A percentile compares a stretch with the other conserved stretches of the same genome.
Evolutionary conservation across 768 basidiomycete genomes (phyloP).

Genomic region (Epithele typhae): DNA sequence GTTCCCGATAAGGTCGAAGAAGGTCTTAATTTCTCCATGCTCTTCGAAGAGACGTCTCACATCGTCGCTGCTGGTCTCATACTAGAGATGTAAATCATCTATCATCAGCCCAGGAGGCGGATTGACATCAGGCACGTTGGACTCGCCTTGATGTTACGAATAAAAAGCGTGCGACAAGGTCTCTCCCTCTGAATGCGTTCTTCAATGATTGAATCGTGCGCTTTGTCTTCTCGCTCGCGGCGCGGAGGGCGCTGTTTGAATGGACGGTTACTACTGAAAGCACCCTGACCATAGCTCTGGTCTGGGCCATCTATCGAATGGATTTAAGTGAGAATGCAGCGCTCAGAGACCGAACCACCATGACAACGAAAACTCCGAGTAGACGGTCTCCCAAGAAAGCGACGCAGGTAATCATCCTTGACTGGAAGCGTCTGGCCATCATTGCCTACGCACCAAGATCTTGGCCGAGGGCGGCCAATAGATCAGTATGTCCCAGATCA

Average conservation of each 20-base stretch:
- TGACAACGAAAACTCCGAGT: too few species aligned
- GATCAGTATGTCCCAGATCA: too few species aligned
- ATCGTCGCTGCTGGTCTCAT: constrained; percentile 84
- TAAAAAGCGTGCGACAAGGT: constrained; percentile 93
- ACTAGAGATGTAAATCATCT: too few species aligned
- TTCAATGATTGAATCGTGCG: constrained; percentile 89
- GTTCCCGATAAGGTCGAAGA: constrained; percentile 91
- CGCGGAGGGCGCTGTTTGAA: constrained; percentile 46
- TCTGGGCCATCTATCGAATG: constrained; percentile 61
- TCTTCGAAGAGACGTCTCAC: constrained; percentile 85
- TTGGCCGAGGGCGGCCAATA: too few species aligned
- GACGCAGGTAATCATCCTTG: too few species aligned
- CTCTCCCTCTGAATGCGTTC: constrained; percentile 91
- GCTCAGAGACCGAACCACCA: too few species aligned
- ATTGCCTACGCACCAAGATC: too few species aligned
- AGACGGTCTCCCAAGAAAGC: too few species aligned
- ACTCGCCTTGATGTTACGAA: constrained; percentile 97
- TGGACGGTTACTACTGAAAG: constrained; percentile 33
- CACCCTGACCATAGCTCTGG: constrained; percentile 48
- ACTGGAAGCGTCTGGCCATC: too few species aligned
- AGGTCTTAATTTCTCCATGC: constrained; percentile 94
- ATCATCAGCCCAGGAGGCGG: constrained; percentile 1
- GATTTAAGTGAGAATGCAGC: constrained; percentile 17
- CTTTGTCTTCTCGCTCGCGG: constrained; percentile 83
- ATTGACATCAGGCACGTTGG: neutral